Percentiles rank a stretch among this genome's conserved stretches.
Conservation (phyloP, 2,329 filamentous ascomycete species). For the Pseudocercospora fijiensis region DNA sequence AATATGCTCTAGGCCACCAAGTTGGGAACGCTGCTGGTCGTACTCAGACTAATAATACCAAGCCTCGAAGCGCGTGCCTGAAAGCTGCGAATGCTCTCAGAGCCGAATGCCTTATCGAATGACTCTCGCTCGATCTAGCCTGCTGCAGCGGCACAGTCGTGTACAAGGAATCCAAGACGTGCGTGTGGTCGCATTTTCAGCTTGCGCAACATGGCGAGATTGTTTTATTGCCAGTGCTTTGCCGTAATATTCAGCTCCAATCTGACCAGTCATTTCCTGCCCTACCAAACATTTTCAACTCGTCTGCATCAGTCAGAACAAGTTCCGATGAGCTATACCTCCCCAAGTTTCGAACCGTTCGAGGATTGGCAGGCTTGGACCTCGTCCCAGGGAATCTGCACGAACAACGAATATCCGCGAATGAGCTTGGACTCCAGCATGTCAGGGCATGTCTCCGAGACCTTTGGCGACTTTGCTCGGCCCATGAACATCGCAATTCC, state of each 20-base stretch:
- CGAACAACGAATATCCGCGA: not conserved
- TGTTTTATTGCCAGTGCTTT: conserved; percentile 3
- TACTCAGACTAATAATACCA: conserved; percentile 2
- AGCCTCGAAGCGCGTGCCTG: conserved; percentile 1
- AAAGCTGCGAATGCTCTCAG: not conserved
- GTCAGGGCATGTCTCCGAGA: not conserved
- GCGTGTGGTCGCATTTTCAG: conserved; percentile 11
- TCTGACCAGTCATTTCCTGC: not conserved
- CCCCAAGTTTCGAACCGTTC: not conserved
- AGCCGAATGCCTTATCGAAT: conserved; percentile 16
- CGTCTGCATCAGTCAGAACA: not conserved
- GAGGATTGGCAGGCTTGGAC: conserved; percentile 11
- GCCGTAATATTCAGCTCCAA: not conserved
- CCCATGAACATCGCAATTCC: not conserved
- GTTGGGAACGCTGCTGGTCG: not conserved
- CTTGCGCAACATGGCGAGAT: conserved; percentile 3
- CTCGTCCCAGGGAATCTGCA: not conserved
- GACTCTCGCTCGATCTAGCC: conserved; percentile 14
- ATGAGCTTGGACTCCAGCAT: not conserved
- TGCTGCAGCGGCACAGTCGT: conserved; percentile 20
- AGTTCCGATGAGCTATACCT: conserved; percentile 9
- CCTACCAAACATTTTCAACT: not conserved
- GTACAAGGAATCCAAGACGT: conserved; percentile 19
- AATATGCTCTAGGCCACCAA: not conserved
- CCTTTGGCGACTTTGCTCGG: not conserved